Evolutionary conservation across 805 yeast genomes (phyloP).

Genomic region (Ogataea salicorniae): DNA sequence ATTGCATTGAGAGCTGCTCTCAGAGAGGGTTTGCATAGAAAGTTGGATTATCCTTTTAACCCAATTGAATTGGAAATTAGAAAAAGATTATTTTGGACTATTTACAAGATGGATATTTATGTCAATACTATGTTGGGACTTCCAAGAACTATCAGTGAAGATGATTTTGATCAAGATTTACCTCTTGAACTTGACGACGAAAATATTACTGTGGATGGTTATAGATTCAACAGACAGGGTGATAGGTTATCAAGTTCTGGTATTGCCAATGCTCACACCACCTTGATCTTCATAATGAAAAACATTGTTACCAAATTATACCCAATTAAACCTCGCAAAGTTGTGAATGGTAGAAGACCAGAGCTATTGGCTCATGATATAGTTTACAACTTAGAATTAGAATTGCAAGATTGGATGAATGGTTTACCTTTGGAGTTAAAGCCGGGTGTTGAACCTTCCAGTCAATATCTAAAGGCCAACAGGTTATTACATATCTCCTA

Average conservation of each 20-base stretch:
- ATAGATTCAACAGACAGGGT: conserved; percentile 36
- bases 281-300: conserved; percentile 62
- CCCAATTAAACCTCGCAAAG: conserved; percentile 51
- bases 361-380: conserved; percentile 30
- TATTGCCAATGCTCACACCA: conserved; percentile 83
- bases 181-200: conserved; percentile 87
- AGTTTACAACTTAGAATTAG: conserved; percentile 62
- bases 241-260: conserved; percentile 63
- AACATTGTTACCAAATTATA: conserved; percentile 69
- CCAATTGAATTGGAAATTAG: conserved; percentile 80
- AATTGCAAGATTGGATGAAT: conserved; percentile 67
- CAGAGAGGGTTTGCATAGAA: conserved; percentile 78
- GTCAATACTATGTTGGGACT: conserved; percentile 82
- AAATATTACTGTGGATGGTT: conserved; percentile 65
- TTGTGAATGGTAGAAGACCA: conserved; percentile 26
- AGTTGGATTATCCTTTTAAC: conserved; percentile 55
- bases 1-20: conserved; percentile 79
- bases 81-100: conserved; percentile 83
- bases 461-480: conserved; percentile 66
- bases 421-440: conserved; percentile 64
- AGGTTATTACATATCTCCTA: conserved; percentile 67
- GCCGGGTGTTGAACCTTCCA: conserved; percentile 67
- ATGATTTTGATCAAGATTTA: conserved; percentile 81
- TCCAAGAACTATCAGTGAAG: conserved; percentile 70
- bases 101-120: conserved; percentile 86